Evolutionary conservation across 495 filamentous ascomycete species (phyloP).

Genomic region (Penicillium fimorum): DNA sequence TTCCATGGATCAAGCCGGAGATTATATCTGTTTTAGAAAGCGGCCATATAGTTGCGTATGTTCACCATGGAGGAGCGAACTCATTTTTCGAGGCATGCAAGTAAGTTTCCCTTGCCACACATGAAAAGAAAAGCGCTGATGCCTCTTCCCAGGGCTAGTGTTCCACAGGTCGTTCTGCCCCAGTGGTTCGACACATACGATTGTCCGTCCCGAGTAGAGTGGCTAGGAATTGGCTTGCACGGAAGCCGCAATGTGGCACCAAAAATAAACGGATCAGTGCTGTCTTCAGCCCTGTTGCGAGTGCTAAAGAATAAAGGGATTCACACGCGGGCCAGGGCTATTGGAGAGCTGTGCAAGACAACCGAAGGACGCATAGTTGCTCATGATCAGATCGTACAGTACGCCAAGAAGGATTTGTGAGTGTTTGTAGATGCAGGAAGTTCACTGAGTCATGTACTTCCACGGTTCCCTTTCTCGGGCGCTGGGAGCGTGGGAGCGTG

Average conservation of each 20-base stretch:
- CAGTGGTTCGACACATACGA: constrained; percentile 53
- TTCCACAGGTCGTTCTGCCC: constrained; percentile 51
- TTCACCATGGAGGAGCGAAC: constrained; percentile 54
- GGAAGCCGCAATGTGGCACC: constrained; percentile 40
- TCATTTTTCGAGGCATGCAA: constrained; percentile 54
- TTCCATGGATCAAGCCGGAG: constrained; percentile 48
- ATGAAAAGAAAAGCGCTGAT: not conserved
- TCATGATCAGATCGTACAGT: constrained; percentile 25
- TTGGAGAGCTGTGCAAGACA: constrained; percentile 18
- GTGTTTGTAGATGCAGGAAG: not conserved
- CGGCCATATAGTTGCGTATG: constrained; percentile 45
- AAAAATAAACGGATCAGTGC: constrained; percentile 28
- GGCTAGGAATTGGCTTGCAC: constrained; percentile 49
- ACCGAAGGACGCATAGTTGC: constrained; percentile 25
- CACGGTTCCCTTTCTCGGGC: not conserved
- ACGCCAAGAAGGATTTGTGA: constrained; percentile 8
- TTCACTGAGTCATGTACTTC: not conserved
- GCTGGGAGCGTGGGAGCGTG: not conserved
- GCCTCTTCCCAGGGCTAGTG: constrained; percentile 37
- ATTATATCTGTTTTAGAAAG: constrained; percentile 46
- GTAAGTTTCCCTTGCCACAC: constrained; percentile 28
- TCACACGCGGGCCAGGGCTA: constrained; percentile 11
- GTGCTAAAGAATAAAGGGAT: constrained; percentile 29
- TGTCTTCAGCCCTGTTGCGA: constrained; percentile 31
- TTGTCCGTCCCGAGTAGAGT: constrained; percentile 47